phyloP scores from a whole-genome alignment of 768 basidiomycete species.

The Lactarius psammicola region DNA sequence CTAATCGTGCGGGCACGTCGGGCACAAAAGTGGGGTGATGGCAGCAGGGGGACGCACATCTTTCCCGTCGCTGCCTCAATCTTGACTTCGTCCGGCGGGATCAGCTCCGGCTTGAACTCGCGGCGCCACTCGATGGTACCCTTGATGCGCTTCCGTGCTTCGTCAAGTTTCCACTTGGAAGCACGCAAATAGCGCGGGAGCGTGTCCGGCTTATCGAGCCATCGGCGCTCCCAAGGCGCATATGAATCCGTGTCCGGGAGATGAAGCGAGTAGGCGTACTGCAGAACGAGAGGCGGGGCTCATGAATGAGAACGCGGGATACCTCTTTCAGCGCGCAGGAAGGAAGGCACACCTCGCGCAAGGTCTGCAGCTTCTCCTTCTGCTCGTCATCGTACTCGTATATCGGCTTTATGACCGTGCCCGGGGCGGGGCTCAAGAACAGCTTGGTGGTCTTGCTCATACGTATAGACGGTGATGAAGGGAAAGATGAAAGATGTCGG shows the following conservation, averaged over 20 bases:
- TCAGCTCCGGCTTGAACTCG: conserved; percentile 82
- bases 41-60: conserved; percentile 54
- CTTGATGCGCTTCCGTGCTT: conserved; percentile 76
- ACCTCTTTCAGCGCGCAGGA: background rate
- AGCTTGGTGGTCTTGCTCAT: conserved; percentile 49
- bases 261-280: conserved; percentile 68
- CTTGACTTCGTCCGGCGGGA: conserved; percentile 74
- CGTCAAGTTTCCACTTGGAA: conserved; percentile 76
- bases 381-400: conserved; percentile 66
- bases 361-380: conserved; percentile 51
- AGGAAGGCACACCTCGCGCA: conserved; percentile 54
- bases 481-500: background rate
- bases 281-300: background rate
- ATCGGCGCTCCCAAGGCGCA: conserved; percentile 71
- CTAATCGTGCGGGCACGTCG: background rate
- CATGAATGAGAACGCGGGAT: background rate
- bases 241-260: conserved; percentile 72
- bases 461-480: background rate
- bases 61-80: conserved; percentile 84
- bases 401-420: conserved; percentile 52
- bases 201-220: conserved; percentile 68
- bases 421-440: conserved; percentile 54
- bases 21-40: conserved; percentile 6
- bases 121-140: conserved; percentile 82
- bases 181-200: conserved; percentile 79